phyloP scores from a whole-genome alignment of 257 asterid genomes.

The Primulina huaijiensis region DNA sequence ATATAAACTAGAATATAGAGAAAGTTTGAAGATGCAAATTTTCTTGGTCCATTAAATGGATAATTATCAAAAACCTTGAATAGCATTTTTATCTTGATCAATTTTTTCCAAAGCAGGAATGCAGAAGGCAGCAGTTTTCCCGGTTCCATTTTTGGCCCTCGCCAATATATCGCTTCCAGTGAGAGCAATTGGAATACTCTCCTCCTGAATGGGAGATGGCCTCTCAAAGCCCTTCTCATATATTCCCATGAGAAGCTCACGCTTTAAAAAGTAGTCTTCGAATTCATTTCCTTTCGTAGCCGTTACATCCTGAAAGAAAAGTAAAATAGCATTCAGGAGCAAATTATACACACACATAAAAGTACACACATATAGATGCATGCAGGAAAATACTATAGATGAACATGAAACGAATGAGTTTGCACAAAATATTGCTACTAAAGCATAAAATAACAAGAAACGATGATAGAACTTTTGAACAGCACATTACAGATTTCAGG shows the following conservation, averaged over 20 bases:
- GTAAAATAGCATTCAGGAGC: slow-evolving; percentile 20
- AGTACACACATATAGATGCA: background rate
- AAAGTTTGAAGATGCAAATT: slow-evolving; percentile 9
- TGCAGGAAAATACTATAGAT: background rate
- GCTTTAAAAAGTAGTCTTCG: slow-evolving; percentile 86
- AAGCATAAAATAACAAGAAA: background rate
- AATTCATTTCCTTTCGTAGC: slow-evolving; percentile 91
- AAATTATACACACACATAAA: background rate
- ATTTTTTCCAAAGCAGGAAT: slow-evolving; percentile 87
- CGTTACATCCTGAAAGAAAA: slow-evolving; percentile 68
- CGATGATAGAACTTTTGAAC: background rate
- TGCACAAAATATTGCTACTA: slow-evolving; percentile 3
- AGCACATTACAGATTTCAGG: background rate
- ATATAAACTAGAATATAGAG: slow-evolving; percentile 3
- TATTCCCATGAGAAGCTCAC: slow-evolving; percentile 91
- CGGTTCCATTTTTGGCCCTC: slow-evolving; percentile 93
- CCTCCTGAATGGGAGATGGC: slow-evolving; percentile 95
- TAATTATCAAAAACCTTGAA: slow-evolving; percentile 59
- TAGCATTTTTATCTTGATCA: slow-evolving; percentile 73
- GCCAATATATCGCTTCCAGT: slow-evolving; percentile 91
- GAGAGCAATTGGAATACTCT: slow-evolving; percentile 89
- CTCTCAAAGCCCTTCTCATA: slow-evolving; percentile 94
- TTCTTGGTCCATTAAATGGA: slow-evolving; percentile 18
- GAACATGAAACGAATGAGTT: slow-evolving; percentile 8
- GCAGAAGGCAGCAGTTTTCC: slow-evolving; percentile 93